Evolutionary conservation across 352 stramenopile genomes (phyloP).

Genomic region (Globisporangium cederbergense): DNA sequence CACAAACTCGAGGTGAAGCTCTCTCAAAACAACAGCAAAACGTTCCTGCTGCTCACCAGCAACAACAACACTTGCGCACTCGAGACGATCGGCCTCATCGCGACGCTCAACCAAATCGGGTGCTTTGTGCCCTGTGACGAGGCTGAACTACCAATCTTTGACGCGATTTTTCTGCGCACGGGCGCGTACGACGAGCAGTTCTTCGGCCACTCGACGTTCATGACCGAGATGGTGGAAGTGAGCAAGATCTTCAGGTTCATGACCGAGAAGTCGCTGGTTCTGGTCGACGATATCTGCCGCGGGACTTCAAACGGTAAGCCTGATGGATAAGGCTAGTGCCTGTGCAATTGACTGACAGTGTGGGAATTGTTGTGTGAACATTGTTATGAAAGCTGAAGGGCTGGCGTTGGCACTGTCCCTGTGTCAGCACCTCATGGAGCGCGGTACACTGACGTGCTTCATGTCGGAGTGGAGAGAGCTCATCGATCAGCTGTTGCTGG

Average conservation of each 20-base stretch:
- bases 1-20: slow-evolving; percentile 11
- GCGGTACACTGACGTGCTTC: slow-evolving; percentile 26
- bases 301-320: slow-evolving; percentile 34
- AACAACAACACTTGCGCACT: slow-evolving; percentile 8
- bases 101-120: slow-evolving; percentile 52
- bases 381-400: slow-evolving; percentile 24
- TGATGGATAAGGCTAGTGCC: background rate
- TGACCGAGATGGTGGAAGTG: slow-evolving; percentile 56
- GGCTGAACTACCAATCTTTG: slow-evolving; percentile 39
- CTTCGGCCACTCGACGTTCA: slow-evolving; percentile 45
- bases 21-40: slow-evolving; percentile 13
- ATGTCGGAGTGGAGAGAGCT: slow-evolving; percentile 33
- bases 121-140: slow-evolving; percentile 53
- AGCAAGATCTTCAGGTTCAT: slow-evolving; percentile 30
- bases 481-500: slow-evolving; percentile 5
- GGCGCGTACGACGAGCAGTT: slow-evolving; percentile 49
- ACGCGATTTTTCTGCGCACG: slow-evolving; percentile 35
- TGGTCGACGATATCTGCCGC: slow-evolving; percentile 55
- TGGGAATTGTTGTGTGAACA: background rate
- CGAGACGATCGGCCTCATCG: slow-evolving; percentile 26
- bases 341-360: background rate
- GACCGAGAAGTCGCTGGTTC: slow-evolving; percentile 31
- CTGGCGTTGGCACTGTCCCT: slow-evolving; percentile 29
- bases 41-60: slow-evolving; percentile 27
- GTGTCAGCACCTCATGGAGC: slow-evolving; percentile 30